Base-by-base conservation (phyloP, 495 filamentous ascomycete genomes). In the Penicillium robsamsonii region DNA sequence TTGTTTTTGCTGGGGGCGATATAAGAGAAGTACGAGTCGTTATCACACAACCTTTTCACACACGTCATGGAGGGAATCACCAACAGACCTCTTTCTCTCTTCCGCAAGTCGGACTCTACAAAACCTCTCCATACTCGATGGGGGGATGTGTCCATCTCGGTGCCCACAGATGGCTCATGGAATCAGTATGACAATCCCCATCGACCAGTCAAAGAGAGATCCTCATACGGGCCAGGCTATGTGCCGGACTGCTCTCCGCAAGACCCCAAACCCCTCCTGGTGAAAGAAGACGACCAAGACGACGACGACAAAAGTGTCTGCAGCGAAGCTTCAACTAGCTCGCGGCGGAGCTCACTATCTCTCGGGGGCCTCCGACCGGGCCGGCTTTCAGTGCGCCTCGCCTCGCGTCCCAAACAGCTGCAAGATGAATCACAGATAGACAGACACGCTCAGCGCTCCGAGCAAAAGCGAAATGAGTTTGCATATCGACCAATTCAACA, bases 91-190 rank as follows among this genome's bases (percentile, higher is more conserved):
- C 63, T 77, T 57, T 58, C 61, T 22, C 57, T 70, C 6, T 68
- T 77, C 42, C 73, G 73, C 51, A 68, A 66, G 30, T 53, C 61
- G 22, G 69, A 70, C 13, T 50, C 55, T 45, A 35, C 58, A 9
- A 69, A 63, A 20, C 68, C 65, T 17, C 67, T 76, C 9, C 71
- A 78, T 52, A 53, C 74, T 43, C 64, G 74, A 38, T 75, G 70
- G 71, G 75, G 75, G 10, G 73, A 77, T 50, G 67, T 70, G 25
- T 47, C 54, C 17, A 75, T 76, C 22, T 67, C 70, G 0, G 70
- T 71, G 8, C 75, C 70, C 4, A 72, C 72, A 27, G 67, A 71
- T n/a, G 73, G 72, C 4, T 70, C 73, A 48, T 77, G 73, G 75
- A 74, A 66, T 18, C 73, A 76, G 53, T 66, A 66, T 48, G 58